These are phyloP conservation scores for Cladosporium sp. DNA, from an alignment of 2,329 filamentous ascomycete species.

Conservation along the genomic window DNA sequence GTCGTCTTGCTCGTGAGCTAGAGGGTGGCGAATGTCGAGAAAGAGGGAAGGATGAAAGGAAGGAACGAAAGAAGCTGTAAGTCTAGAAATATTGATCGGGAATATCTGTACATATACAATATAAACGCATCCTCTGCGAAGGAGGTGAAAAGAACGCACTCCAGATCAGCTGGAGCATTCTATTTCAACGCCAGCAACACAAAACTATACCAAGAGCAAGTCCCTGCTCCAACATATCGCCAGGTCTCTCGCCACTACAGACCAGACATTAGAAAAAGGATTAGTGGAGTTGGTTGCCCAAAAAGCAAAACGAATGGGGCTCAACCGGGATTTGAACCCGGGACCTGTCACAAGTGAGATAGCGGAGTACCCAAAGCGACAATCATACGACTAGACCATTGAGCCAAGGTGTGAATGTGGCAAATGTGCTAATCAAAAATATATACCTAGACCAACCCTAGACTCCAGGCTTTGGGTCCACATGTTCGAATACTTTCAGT, in stretches of 20 bases:
- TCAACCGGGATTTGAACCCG: conserved; percentile 2
- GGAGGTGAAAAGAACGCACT: background rate
- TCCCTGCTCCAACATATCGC: no score
- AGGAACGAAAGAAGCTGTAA: background rate
- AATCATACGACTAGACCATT: conserved; percentile 8
- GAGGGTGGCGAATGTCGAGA: no score
- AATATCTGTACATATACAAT: background rate
- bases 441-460: no score
- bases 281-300: no score
- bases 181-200: no score
- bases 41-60: no score
- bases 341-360: background rate
- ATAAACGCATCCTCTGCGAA: background rate
- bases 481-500: no score
- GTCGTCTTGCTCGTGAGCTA: conserved; percentile 68
- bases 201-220: no score
- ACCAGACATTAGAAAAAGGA: no score
- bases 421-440: no score
- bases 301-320: background rate
- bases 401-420: background rate
- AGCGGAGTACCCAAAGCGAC: background rate
- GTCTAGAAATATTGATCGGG: background rate
- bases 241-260: no score
- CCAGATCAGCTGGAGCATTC: background rate
- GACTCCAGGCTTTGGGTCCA: no score